Percentiles rank a stretch among this genome's conserved stretches.
Evolutionary conservation across 345 rosid genomes (phyloP).

Genomic region (Adansonia digitata): DNA sequence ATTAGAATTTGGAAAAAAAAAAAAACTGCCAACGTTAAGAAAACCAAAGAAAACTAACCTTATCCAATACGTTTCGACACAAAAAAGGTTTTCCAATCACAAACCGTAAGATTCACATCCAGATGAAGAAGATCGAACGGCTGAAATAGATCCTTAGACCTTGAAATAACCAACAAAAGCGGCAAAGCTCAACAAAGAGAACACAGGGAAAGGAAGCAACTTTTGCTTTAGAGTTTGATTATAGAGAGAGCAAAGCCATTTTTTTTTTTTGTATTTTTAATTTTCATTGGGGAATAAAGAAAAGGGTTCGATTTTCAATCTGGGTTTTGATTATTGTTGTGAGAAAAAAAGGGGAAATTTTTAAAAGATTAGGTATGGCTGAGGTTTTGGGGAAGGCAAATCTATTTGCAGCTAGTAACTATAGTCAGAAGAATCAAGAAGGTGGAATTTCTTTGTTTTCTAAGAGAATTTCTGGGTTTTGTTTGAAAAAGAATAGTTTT

Average conservation of each 20-base stretch:
- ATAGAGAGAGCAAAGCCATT: background rate
- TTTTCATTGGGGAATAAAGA: constrained; percentile 13
- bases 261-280: background rate
- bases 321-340: constrained; percentile 1
- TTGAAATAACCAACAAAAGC: background rate
- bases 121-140: constrained; percentile 4
- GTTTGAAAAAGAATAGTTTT: constrained; percentile 21
- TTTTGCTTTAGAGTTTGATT: background rate
- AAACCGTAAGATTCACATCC: constrained; percentile 22
- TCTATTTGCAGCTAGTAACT: constrained; percentile 27
- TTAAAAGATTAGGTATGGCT: constrained; percentile 27
- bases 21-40: constrained; percentile 7
- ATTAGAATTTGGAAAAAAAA: too few relatives aligned
- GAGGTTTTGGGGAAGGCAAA: constrained; percentile 44
- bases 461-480: constrained; percentile 26
- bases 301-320: background rate
- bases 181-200: constrained; percentile 1
- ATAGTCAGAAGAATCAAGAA: constrained; percentile 23
- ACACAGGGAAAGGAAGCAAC: background rate
- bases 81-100: background rate
- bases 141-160: background rate
- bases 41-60: constrained; percentile 8
- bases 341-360: background rate
- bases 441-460: constrained; percentile 16
- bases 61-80: constrained; percentile 27